Evolutionary conservation across 768 basidiomycete species (phyloP), one percentile per base, ranked within the genome.

Genomic region (Kwoniella botswanensis): DNA sequence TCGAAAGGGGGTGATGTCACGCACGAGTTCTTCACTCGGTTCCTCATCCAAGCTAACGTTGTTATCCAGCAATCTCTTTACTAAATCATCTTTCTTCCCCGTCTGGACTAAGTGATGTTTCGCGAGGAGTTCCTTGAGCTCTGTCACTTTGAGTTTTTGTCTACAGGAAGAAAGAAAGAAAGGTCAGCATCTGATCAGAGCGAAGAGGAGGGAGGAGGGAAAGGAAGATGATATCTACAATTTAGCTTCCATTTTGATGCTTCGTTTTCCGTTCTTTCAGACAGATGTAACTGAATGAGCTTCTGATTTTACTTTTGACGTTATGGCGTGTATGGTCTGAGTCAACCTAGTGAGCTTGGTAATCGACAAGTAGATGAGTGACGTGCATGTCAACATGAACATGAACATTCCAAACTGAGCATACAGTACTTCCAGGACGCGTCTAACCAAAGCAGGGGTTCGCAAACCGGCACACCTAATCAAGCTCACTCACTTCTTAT

Each of bases 21-120:
- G 58, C 22, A 81, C 78, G 29, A 81, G 61, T 56, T 81, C 76
- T 63, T 76, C 75, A 10, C 63, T 59, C 1, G 44, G 61, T 26
- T 56, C 72, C 24, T 69, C 78, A 17, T 67, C 65, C 29, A 46
- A n/a, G 22, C 21, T n/a, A 13, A 78, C 64, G 41, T 74, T 74
- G 44, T 78, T 75, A 24, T 80, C 78, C 65, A 79, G 13, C 26
- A 81, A 66, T 17, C 80, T 71, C 64, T 81, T 79, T 54, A 81
- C 60, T 18, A 81, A 61, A 52, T 81, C 80, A 29, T 79, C 80
- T 56, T 81, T 81, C 72, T 81, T 81, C 3, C 80, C 80, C 3
- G 76, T 75, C 46, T 76, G 74, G 15, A 68, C 55, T 13, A 81
- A 62, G 57, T 68, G 56, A 50, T 81, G 74, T 58, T 81, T 81